Evolutionary conservation across 768 basidiomycete genomes (phyloP), one percentile per base, ranked within the genome.

Genomic region (Rhodotorula diobovata): DNA sequence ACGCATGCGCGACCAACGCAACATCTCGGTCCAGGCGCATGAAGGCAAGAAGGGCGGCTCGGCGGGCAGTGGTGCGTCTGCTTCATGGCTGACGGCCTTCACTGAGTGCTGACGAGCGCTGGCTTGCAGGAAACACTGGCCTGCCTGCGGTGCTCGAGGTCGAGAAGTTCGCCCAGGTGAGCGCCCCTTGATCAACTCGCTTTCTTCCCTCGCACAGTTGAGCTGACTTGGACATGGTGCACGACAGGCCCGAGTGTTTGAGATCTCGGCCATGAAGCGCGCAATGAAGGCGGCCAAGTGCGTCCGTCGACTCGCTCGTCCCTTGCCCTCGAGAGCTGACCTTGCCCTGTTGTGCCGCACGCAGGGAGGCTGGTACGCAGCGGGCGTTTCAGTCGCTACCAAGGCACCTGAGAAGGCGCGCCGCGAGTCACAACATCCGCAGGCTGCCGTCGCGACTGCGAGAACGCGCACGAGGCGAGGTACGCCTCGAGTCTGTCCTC

Each of bases 381-480:
- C 61, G 76, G 55, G 77, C 87, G 10, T 99, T 94, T 87, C 95
- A 99, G 80, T 87, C 89, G 18, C 85, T 98, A 14, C 95, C 95
- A 20, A 86, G 95, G 28, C 91, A 93, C 80, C 84, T 99, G 34
- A 86, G 96, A 39, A 85, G 95, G 56, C 84, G 95, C 77, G 95
- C 95, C 20, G 95, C 96, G 5, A 93, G 91, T 77, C 95, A 98
- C 80, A 90, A 97, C 80, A 88, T 93, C 34, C 88, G 92, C 9
- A 87, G 94, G 20, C 91, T 99, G 41, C 95, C 95, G 3, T 79
- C 85, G n/a, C 85, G 90, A 28, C 83, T 98, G 41, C 85, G 94
- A 64, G 87, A 86, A 57, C 90, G 89, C 79, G 94, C 95, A 8
- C 84, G 84, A 30, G 84, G 87, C 39, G 95, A 98, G 85, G 94